Evolutionary conservation across 176 grass and related monocot genomes (phyloP).

Genomic region (Tillandsia leiboldiana): DNA sequence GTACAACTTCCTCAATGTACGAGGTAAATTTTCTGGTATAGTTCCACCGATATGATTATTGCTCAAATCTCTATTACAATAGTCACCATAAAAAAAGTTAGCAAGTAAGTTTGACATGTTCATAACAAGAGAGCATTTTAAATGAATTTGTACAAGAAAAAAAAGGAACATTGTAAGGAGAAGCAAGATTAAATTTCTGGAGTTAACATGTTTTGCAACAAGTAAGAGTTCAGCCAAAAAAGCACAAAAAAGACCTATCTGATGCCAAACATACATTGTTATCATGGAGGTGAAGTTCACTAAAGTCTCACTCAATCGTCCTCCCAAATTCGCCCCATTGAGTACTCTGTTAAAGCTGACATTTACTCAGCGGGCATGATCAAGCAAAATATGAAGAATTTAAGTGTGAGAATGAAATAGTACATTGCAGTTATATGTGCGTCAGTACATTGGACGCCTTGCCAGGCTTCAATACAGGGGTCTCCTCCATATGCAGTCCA

Average conservation of each 20-base stretch:
- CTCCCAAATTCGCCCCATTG: constrained; percentile 65
- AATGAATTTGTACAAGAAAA: not conserved
- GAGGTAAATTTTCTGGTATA: constrained; percentile 73
- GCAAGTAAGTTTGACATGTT: not conserved
- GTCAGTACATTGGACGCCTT: constrained; percentile 68
- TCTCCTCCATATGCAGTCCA: constrained; percentile 72
- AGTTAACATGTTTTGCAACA: constrained; percentile 3
- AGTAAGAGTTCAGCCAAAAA: not conserved
- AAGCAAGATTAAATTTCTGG: not conserved
- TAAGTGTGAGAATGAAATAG: not conserved
- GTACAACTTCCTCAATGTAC: constrained; percentile 31
- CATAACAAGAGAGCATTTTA: not conserved
- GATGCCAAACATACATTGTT: constrained; percentile 36
- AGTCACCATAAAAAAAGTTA: not conserved
- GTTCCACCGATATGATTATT: constrained; percentile 74
- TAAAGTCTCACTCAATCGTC: constrained; percentile 43
- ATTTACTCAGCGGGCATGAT: not conserved
- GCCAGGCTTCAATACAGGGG: constrained; percentile 76
- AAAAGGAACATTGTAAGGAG: not conserved
- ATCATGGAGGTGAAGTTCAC: constrained; percentile 62
- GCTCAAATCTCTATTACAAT: constrained; percentile 67
- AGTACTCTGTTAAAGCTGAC: constrained; percentile 31
- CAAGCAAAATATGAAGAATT: not conserved
- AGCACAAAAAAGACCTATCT: not conserved
- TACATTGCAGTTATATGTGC: constrained; percentile 80